Base-by-base conservation (phyloP, 192 early-diverging fungal species). In the Spizellomyces sp. region DNA sequence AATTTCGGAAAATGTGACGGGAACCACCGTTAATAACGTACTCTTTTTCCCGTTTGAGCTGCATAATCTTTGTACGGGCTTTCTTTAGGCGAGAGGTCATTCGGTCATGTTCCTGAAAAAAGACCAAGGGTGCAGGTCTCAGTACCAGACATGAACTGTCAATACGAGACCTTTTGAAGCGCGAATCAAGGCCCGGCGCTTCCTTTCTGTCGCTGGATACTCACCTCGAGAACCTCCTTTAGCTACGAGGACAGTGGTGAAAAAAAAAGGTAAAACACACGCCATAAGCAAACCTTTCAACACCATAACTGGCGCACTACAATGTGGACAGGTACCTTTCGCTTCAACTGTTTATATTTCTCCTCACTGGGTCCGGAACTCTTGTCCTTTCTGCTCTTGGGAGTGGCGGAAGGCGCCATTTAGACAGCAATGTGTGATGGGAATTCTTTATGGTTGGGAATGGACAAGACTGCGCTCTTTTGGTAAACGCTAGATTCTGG, bases 261-360 rank as follows among this genome's bases (percentile, higher is more conserved):
- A 46, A 17, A 72, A 67, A 4, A 73, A n/a, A 17, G 46, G 19
- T 41, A 47, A 36, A 36, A 36, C 27, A 36, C 27, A 36, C 27
- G 27, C 27, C 27, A 45, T 6, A 15, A 66, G 17, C 41, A 46
- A 36, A 63, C 19, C 48, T 27, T 66, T 63, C 36, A 8, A 36
- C 59, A 22, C 17, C 1, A 61, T 1, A 27, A 63, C 22, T 17
- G 19, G 45, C 19, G 52, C 41, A 5, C 43, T 48, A 17, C 9
- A 7, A 61, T 15, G 8, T 58, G 12, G 9, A 66, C 15, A 19
- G 12, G n/a, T 65, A 78, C 67, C 64, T 69, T 73, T 54, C 72
- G 42, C 65, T 79, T 79, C 66, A 79, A 42, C 21, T 62, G 67
- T 48, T 76, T 79, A 58, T 79, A 79, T 48, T 79, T 79, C 62